Base-by-base conservation (phyloP, 192 early-diverging fungal species). In the Coemansia sp. region DNA sequence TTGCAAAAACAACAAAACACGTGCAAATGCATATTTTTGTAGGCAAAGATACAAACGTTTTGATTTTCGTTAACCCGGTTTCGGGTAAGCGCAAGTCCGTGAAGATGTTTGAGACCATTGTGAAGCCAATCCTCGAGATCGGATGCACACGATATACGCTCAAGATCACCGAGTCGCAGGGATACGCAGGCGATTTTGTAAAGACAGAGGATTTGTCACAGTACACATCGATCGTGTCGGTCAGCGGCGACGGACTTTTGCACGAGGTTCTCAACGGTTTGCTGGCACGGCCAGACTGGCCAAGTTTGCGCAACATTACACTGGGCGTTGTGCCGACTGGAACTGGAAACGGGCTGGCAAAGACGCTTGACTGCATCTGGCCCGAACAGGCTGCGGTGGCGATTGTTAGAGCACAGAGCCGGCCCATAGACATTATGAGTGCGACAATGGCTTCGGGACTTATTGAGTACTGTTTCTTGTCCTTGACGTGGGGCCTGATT, bases 381-480 rank as follows among this genome's bases (percentile, higher is more conserved):
- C 64, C 74, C 7, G 76, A 83, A 29, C 70, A 73, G 45, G 81
- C 86, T 0, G 82, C 86, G 1, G 67, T 87, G 17, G 72, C 86
- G 4, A 57, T 82, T 16, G 76, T 86, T 43, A 84, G 83, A 43
- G 85, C 78, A 8, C 62, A 77, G 37, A 68, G 72, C 0, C 64
- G 72, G 14, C 80, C 82, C 37, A 52, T 87, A 48, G 86, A 87
- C 47, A 85, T 87, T 27, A 85, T 83, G 82, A 82, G 83, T 22
- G 64, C 77, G 4, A 80, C 83, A 19, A 62, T 78, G 53, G 68
- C 65, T 1, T 66, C 66, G 1, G 82, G 83, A 8, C 63, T 56
- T n/a, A 72, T 66, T 14, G 72, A 83, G 21, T 80, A 86, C 47
- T 78, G 84, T 26, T 82, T 84, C 65, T 62, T 87, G 31, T 71